Percentiles rank a stretch among this genome's conserved stretches.
Conservation (phyloP, 2,329 filamentous ascomycete genomes). For the Pestalotiopsis sp. region DNA sequence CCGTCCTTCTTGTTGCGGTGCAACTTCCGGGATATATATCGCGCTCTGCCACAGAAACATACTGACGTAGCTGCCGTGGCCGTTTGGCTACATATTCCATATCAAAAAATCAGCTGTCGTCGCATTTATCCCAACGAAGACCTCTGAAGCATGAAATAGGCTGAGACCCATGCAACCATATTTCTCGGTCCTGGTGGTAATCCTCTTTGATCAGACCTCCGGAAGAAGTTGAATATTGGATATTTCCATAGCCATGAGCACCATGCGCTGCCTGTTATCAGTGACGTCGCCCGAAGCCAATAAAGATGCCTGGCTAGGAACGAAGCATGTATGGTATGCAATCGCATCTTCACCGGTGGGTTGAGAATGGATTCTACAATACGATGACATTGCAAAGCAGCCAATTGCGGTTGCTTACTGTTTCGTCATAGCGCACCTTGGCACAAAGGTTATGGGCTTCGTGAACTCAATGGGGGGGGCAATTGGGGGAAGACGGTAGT, state of each 20-base stretch:
- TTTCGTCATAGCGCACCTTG: slow-evolving; percentile 9
- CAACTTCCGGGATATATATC: slow-evolving; percentile 20
- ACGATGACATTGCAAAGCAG: neutral
- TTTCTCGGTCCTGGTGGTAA: no score
- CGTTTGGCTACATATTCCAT: neutral
- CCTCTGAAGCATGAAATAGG: no score
- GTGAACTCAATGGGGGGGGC: neutral
- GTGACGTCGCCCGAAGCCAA: neutral
- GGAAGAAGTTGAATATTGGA: no score
- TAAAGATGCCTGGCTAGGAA: neutral
- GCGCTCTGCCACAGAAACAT: slow-evolving; percentile 1
- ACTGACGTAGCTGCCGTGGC: slow-evolving; percentile 8
- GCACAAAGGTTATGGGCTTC: slow-evolving; percentile 1
- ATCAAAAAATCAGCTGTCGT: neutral
- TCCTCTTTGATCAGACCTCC: no score
- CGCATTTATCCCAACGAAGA: neutral
- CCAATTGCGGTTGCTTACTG: neutral
- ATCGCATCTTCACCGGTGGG: neutral
- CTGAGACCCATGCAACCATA: no score
- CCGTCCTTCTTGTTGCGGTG: slow-evolving; percentile 11
- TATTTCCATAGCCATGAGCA: no score
- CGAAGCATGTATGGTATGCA: neutral
- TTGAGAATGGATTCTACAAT: neutral
- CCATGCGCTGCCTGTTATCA: neutral
- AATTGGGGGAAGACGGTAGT: slow-evolving; percentile 5